Evolutionary conservation across 495 filamentous ascomycete genomes (phyloP).

Genomic region (Hypoxylon cercidicola): DNA sequence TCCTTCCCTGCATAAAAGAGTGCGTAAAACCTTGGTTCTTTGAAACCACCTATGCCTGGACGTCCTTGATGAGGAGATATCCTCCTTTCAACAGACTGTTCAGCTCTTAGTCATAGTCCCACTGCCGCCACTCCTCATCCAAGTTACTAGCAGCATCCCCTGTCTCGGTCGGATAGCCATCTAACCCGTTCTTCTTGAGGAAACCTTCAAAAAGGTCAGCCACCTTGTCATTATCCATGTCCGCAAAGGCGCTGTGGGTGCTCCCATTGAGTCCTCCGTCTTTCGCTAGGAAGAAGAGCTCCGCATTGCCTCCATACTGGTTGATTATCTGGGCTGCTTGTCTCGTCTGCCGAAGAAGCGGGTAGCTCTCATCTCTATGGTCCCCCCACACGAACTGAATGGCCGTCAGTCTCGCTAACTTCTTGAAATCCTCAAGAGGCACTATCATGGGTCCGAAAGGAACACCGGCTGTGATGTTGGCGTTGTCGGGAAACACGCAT

Average conservation of each 20-base stretch:
- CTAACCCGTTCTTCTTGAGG: conserved; percentile 48
- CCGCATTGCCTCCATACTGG: conserved; percentile 57
- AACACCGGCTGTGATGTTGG: conserved; percentile 45
- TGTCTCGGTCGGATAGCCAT: conserved; percentile 41
- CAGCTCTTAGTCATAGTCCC: neutral
- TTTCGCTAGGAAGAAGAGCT: conserved; percentile 53
- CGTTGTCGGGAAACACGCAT: conserved; percentile 56
- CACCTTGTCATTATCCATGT: conserved; percentile 57
- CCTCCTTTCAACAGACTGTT: too few species aligned
- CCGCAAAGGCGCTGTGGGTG: conserved; percentile 59
- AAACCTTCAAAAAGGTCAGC: conserved; percentile 53
- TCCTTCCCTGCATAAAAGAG: too few species aligned
- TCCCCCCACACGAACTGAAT: conserved; percentile 63
- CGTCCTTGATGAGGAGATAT: too few species aligned
- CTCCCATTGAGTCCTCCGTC: conserved; percentile 54
- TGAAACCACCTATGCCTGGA: too few species aligned
- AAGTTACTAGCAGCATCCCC: conserved; percentile 7
- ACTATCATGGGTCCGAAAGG: conserved; percentile 51
- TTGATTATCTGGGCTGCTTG: conserved; percentile 54
- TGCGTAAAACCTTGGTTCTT: too few species aligned
- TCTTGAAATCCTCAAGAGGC: conserved; percentile 58
- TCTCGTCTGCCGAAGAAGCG: conserved; percentile 46
- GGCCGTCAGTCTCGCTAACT: conserved; percentile 50
- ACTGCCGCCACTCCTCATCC: neutral
- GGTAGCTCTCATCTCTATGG: conserved; percentile 49